These are phyloP conservation scores for Cocos nucifera DNA, from an alignment of 176 grass and related monocot species.

Conservation along the genomic window DNA sequence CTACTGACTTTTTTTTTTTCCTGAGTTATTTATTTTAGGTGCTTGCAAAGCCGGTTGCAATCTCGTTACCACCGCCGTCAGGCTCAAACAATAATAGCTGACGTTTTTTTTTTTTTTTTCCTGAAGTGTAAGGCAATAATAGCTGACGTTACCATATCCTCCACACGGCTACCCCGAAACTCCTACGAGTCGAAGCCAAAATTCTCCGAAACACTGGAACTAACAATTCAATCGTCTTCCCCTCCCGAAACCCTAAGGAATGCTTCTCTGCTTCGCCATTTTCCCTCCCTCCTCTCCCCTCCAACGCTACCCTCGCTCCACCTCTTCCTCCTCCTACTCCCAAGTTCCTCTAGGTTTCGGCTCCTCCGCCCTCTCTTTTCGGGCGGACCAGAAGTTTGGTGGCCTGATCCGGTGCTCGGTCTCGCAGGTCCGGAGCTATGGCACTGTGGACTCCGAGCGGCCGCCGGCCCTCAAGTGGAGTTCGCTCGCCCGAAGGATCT, in stretches of 20 bases:
- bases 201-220: no score
- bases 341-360: not conserved
- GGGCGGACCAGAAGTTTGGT: not conserved
- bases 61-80: no score
- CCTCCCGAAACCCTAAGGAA: not conserved
- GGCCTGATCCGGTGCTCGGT: conserved; percentile 1
- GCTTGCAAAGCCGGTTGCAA: no score
- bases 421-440: conserved; percentile 66
- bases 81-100: no score
- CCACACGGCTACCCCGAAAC: no score
- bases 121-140: no score
- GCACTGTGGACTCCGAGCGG: conserved; percentile 59
- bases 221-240: not conserved
- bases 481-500: conserved; percentile 50
- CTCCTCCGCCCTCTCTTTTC: not conserved
- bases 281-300: not conserved
- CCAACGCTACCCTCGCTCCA: not conserved
- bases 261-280: conserved; percentile 41
- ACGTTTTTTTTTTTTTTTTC: no score
- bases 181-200: no score
- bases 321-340: not conserved
- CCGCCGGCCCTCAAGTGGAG: conserved; percentile 41
- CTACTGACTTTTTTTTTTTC: no score
- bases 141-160: no score
- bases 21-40: no score